phyloP scores from a whole-genome alignment of 805 yeast species.

The Torulaspora indica region DNA sequence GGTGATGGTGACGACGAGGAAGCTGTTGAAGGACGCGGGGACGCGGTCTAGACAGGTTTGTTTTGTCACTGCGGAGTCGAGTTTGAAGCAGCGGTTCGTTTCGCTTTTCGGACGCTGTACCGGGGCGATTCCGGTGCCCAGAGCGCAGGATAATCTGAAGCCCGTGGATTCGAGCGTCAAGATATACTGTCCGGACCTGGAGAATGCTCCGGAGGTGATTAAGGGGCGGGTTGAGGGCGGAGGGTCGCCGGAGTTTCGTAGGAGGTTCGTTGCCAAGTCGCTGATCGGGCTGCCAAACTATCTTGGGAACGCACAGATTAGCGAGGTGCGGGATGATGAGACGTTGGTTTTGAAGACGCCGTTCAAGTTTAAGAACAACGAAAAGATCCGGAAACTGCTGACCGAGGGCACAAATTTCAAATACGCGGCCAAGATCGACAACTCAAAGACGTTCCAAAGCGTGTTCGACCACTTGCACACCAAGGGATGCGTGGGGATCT shows the following conservation, averaged over 20 bases:
- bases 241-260: constrained; percentile 55
- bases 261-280: constrained; percentile 57
- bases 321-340: constrained; percentile 62
- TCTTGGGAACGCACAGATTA: constrained; percentile 70
- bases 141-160: constrained; percentile 80
- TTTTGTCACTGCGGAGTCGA: constrained; percentile 77
- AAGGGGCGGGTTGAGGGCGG: constrained; percentile 46
- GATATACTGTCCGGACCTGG: constrained; percentile 50
- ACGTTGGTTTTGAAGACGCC: constrained; percentile 64
- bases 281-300: constrained; percentile 71
- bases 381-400: constrained; percentile 43
- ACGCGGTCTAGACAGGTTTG: constrained; percentile 62
- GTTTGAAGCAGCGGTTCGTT: constrained; percentile 58
- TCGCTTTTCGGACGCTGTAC: constrained; percentile 72
- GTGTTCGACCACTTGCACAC: constrained; percentile 78
- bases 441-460: constrained; percentile 68
- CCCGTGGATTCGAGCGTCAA: constrained; percentile 57
- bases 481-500: constrained; percentile 81
- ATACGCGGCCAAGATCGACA: constrained; percentile 77
- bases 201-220: constrained; percentile 46
- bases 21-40: constrained; percentile 20
- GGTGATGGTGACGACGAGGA: constrained; percentile 69
- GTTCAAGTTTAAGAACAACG: constrained; percentile 50
- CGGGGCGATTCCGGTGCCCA: constrained; percentile 78
- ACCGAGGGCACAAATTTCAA: constrained; percentile 59